Evolutionary conservation across 306 rosid genomes (phyloP).

Genomic region (Inga laurina): DNA sequence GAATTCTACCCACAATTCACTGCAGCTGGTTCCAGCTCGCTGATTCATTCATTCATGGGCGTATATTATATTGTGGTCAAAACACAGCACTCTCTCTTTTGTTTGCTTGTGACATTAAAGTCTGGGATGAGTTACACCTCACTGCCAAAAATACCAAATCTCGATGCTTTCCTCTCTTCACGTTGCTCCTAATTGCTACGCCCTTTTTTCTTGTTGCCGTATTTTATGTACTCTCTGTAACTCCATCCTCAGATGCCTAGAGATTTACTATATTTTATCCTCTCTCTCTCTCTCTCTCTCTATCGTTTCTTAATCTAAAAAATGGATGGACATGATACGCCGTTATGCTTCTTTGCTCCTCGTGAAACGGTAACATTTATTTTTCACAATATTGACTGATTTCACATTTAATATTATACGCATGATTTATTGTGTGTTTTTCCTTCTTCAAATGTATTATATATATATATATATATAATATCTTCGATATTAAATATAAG

Average conservation of each 20-base stretch:
- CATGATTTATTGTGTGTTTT: not conserved
- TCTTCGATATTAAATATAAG: too few species aligned
- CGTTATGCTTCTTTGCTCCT: not conserved
- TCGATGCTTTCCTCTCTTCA: slow-evolving; percentile 45
- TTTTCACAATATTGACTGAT: not conserved
- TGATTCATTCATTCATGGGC: not conserved
- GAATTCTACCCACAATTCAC: not conserved
- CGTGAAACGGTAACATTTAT: not conserved
- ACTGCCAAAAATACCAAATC: slow-evolving; percentile 36
- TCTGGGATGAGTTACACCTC: slow-evolving; percentile 6
- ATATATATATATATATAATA: too few species aligned
- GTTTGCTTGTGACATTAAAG: not conserved
- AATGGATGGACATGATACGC: not conserved
- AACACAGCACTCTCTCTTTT: slow-evolving; percentile 47
- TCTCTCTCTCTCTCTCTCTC: not conserved
- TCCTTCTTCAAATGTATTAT: not conserved
- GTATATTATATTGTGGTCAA: slow-evolving; percentile 37
- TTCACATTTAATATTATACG: not conserved
- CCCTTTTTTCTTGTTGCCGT: slow-evolving; percentile 33
- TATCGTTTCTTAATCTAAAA: not conserved
- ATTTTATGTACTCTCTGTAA: slow-evolving; percentile 35
- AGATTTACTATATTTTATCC: not conserved
- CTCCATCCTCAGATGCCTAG: not conserved
- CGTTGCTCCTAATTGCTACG: slow-evolving; percentile 37
- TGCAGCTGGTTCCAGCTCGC: slow-evolving; percentile 26